Evolutionary conservation across 2,329 filamentous ascomycete species (phyloP), one percentile per base, ranked within the genome.

Genomic region (Pseudogymnoascus sp.): DNA sequence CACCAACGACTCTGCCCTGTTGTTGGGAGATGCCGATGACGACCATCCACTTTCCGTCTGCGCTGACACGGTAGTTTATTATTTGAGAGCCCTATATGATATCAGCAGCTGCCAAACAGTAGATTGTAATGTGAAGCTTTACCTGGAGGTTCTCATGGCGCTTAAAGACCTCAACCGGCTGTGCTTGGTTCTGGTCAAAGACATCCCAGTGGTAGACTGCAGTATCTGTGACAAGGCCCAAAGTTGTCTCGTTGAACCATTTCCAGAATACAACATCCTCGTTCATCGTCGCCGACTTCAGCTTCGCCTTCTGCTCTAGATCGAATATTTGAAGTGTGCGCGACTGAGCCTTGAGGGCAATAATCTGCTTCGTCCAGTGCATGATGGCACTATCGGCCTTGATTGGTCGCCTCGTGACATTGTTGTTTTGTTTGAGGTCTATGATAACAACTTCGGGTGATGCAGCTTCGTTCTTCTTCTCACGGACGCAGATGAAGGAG

Each of bases 341-440:
- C 66, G 89, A 89, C 76, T 97, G 91, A 58, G 94, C 93, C 79
- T 96, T 96, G 69, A 99, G 84, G 66, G 95, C 94, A 73, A 99
- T 97, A 75, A 99, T 91, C 76, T 96, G 91, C 75, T 89, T 90
- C 70, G 84, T 88, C 91, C 91, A 96, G 84, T 99, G 94, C 94
- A 99, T 97, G 75, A 99, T 96, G 71, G 95, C 94, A 85, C 92
- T 97, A 80, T 99, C 94, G 73, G 94, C 94, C 82, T 96, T 97
- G 81, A 99, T 99, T 58, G 93, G 91, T 74, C 93, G 86, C 72
- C 90, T 89, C 70, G 91, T 94, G 75, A 97, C 87, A 81, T 94
- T 93, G 85, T 96, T 97, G 80, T 87, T 87, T 79, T 97, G 95
- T 79, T 97, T 97, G 74, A 99, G 88, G 78, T 99, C 91, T 79